These are phyloP conservation scores for Boletales sp. DNA, from an alignment of 768 basidiomycete genomes.

Conservation along the genomic window DNA sequence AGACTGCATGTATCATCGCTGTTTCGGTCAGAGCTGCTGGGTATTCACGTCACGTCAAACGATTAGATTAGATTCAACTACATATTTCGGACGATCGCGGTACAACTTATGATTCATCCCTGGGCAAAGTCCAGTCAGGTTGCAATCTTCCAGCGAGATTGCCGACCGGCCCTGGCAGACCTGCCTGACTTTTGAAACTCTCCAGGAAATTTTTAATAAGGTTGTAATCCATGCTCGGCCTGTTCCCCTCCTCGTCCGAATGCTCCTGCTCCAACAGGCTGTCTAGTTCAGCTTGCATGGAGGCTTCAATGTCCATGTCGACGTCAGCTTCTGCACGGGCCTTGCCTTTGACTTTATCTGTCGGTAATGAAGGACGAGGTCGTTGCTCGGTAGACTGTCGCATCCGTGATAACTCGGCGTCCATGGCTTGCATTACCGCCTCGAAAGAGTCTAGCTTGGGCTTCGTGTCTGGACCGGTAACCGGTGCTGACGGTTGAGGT, in stretches of 20 bases:
- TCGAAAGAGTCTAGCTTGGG: slow-evolving; percentile 89
- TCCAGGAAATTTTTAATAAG: slow-evolving; percentile 97
- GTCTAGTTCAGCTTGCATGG: slow-evolving; percentile 86
- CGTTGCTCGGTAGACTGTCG: slow-evolving; percentile 23
- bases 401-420: slow-evolving; percentile 65
- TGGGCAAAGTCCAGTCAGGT: slow-evolving; percentile 69
- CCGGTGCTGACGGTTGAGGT: slow-evolving; percentile 25
- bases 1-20: slow-evolving; percentile 78
- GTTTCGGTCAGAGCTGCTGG: neutral
- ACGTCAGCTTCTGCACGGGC: slow-evolving; percentile 38
- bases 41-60: neutral
- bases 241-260: slow-evolving; percentile 52
- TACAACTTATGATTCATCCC: slow-evolving; percentile 48
- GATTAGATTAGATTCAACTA: slow-evolving; percentile 2
- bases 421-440: slow-evolving; percentile 94
- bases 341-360: slow-evolving; percentile 47
- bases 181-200: slow-evolving; percentile 91
- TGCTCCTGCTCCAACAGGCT: slow-evolving; percentile 52
- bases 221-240: slow-evolving; percentile 70
- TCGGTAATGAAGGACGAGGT: slow-evolving; percentile 15
- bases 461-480: slow-evolving; percentile 47
- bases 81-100: too few relatives aligned
- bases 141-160: slow-evolving; percentile 84
- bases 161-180: slow-evolving; percentile 87
- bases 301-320: slow-evolving; percentile 71